Evolutionary conservation across 1,284 basidiomycete genomes (phyloP).

Genomic region (Melampsora larici-populina): DNA sequence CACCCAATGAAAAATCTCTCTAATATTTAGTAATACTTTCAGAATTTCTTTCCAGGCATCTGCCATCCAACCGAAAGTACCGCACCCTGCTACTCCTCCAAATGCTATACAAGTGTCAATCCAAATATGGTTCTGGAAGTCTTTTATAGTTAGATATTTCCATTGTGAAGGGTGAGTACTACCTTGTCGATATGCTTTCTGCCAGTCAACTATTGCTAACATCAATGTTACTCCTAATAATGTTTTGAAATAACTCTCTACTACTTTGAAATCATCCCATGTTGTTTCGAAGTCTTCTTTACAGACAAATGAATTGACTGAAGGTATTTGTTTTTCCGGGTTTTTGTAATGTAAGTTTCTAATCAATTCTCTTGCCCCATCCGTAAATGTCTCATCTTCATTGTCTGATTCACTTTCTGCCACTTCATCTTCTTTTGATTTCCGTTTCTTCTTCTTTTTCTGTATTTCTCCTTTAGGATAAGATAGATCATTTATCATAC

Average conservation of each 20-base stretch:
- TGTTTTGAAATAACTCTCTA: background rate
- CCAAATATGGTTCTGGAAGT: background rate
- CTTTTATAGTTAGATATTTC: background rate
- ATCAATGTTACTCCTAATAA: background rate
- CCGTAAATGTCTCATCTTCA: too few species aligned
- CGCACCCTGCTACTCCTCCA: conserved; percentile 13
- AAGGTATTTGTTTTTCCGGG: background rate
- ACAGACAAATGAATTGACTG: background rate
- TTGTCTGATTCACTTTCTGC: too few species aligned
- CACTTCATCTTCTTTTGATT: too few species aligned
- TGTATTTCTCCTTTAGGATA: background rate
- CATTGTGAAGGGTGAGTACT: background rate
- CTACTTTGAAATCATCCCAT: conserved; percentile 14
- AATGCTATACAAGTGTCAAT: background rate
- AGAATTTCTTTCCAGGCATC: background rate
- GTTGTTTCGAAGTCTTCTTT: background rate
- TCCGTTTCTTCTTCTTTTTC: too few species aligned
- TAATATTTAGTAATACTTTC: too few species aligned
- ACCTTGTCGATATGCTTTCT: conserved; percentile 13
- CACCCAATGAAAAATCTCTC: background rate
- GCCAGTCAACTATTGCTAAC: background rate
- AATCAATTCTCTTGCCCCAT: too few species aligned
- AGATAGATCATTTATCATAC: conserved; percentile 4
- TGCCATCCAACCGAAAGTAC: background rate
- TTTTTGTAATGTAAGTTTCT: too few species aligned